These are phyloP conservation scores for Ceratorhiza oryzae-sativae DNA, from an alignment of 1,284 basidiomycete genomes.

Conservation along the genomic window DNA sequence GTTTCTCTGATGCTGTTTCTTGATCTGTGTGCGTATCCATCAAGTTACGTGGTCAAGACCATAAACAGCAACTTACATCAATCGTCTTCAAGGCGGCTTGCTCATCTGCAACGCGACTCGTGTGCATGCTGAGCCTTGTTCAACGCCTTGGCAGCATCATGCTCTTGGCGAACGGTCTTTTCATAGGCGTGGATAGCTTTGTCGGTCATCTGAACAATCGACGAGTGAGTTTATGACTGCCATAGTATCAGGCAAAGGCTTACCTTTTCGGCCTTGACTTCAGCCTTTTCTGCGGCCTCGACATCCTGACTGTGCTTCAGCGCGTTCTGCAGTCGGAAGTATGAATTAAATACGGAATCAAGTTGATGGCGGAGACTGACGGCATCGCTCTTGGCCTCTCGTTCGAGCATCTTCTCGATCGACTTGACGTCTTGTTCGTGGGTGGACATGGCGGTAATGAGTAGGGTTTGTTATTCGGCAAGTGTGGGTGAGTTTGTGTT, in stretches of 20 bases:
- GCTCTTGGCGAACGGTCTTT: constrained; percentile 30
- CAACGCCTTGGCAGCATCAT: constrained; percentile 32
- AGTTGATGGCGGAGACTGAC: neutral
- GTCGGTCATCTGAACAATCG: constrained; percentile 16
- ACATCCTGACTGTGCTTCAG: constrained; percentile 37
- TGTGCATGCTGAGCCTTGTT: constrained; percentile 38
- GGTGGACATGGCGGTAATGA: constrained; percentile 12
- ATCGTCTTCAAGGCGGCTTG: constrained; percentile 25
- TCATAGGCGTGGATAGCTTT: constrained; percentile 32
- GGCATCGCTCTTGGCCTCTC: constrained; percentile 34
- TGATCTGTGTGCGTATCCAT: neutral
- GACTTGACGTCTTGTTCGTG: constrained; percentile 35
- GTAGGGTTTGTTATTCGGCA: neutral
- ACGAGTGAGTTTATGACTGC: neutral
- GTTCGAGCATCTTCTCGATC: constrained; percentile 38
- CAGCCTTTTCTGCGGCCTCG: constrained; percentile 21
- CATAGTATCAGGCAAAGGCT: neutral
- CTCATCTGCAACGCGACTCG: constrained; percentile 15
- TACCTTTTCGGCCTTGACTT: constrained; percentile 35
- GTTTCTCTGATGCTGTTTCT: constrained; percentile 34
- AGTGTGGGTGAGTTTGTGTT: neutral
- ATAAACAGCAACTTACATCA: neutral
- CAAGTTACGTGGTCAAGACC: neutral
- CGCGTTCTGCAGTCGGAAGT: neutral
- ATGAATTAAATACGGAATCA: neutral